These are phyloP conservation scores for Plasmodium vivax DNA, from an alignment of 169 alveolate genomes.

Conservation along the genomic window DNA sequence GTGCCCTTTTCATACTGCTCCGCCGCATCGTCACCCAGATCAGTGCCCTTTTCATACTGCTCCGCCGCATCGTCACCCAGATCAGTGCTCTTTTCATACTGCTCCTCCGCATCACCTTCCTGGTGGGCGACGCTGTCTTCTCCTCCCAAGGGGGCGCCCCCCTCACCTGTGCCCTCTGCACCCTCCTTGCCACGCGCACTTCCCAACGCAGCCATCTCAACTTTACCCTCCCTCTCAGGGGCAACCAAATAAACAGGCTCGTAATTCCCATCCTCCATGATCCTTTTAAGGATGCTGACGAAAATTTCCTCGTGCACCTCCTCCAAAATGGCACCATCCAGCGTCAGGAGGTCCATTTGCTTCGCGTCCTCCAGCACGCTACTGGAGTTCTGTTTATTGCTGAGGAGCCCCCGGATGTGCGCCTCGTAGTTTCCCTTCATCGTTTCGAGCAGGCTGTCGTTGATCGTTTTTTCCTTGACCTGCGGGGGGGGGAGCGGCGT, in stretches of 20 bases:
- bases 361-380: constrained; percentile 34
- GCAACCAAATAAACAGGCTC: background rate
- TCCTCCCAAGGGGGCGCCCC: background rate
- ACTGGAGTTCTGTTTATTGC: constrained; percentile 9
- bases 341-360: constrained; percentile 4
- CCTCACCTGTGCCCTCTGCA: background rate
- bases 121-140: background rate
- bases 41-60: background rate
- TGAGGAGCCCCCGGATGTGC: constrained; percentile 4
- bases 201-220: background rate
- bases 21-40: background rate
- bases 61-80: background rate
- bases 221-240: background rate
- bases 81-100: background rate
- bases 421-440: constrained; percentile 29
- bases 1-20: too few species aligned
- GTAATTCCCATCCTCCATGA: constrained; percentile 13
- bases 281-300: constrained; percentile 1
- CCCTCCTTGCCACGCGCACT: background rate
- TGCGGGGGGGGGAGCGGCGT: background rate
- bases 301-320: constrained; percentile 23
- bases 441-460: constrained; percentile 17
- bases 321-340: constrained; percentile 4
- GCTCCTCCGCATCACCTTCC: background rate
- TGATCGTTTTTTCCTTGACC: constrained; percentile 38